Evolutionary conservation across 371 early-diverging fungal genomes (phyloP).

Genomic region (Dichotomocladium elegans): DNA sequence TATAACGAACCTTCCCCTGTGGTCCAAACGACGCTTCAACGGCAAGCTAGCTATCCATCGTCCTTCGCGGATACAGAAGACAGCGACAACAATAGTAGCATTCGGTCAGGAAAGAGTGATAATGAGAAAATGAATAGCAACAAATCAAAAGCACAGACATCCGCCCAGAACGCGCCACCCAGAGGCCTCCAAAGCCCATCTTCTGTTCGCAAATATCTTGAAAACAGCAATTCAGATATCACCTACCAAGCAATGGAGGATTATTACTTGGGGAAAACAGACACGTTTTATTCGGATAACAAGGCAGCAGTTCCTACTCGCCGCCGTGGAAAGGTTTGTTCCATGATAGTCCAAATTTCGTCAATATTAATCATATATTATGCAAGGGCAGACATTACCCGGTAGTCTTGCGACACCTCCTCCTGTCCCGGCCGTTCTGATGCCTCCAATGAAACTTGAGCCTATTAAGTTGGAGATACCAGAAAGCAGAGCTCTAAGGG

Average conservation of each 20-base stretch:
- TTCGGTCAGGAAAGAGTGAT: background rate
- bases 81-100: background rate
- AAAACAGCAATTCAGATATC: too few species aligned
- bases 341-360: background rate
- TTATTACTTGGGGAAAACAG: too few species aligned
- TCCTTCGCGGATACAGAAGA: constrained; percentile 10
- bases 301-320: constrained; percentile 3
- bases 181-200: too few species aligned
- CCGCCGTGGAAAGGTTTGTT: constrained; percentile 13
- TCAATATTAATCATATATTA: too few species aligned
- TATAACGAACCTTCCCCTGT: background rate
- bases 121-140: background rate
- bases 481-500: background rate
- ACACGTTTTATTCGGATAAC: too few species aligned
- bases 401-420: constrained; percentile 40
- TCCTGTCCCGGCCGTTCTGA: constrained; percentile 25
- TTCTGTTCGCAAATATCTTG: too few species aligned
- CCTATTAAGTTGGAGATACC: constrained; percentile 30
- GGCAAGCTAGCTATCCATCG: constrained; percentile 4
- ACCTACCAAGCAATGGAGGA: too few species aligned
- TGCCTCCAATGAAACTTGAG: constrained; percentile 52
- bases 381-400: constrained; percentile 46
- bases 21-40: background rate
- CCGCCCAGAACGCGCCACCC: too few species aligned
- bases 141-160: too few species aligned